Evolutionary conservation across 192 early-diverging fungal species (phyloP), one percentile per base, ranked within the genome.

Genomic region (Coemansia sp.): DNA sequence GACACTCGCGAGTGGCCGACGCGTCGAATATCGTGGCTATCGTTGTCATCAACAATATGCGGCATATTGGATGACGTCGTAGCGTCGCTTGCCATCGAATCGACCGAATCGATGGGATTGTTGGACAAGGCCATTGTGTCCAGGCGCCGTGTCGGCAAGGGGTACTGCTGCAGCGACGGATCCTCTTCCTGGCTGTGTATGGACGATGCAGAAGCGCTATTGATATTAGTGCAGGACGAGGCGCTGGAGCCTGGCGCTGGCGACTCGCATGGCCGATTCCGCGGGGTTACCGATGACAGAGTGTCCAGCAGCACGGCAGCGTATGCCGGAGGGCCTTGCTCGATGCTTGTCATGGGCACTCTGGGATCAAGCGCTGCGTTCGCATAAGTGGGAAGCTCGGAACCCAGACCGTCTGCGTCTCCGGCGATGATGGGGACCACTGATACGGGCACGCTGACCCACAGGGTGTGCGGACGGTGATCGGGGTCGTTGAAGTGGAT

Each of bases 371-470:
- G 52, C 52, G 67, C 63, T 30, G 76, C 62, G 29, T 70, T 66
- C 14, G 65, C 62, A 56, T 79, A 79, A 0, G 67, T 73, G 19
- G 76, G 76, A 22, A 79, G 76, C 54, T 70, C 71, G 14, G 60
- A 23, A 8, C 62, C 56, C 30, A 19, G 23, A 4, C 61, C 63
- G 23, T 68, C 64, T 7, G 44, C 20, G 13, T 47, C 48, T 22
- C 64, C 77, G 20, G 57, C 47, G n/a, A 79, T 72, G 6, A 57
- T 52, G 5, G 77, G 77, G 13, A 80, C 72, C 17, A 80, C 58
- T 8, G 77, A 80, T 17, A 80, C 57, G 4, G 77, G 72, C 37
- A 74, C 77, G 55, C 72, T 80, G 53, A 80, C 58, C 77, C 77
- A 80, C 50, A 80, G 62, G 17, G 68, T 80, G 57, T 68, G 77